These are phyloP conservation scores for Croton setiger DNA, from an alignment of 441 rosid genomes.

Conservation along the genomic window DNA sequence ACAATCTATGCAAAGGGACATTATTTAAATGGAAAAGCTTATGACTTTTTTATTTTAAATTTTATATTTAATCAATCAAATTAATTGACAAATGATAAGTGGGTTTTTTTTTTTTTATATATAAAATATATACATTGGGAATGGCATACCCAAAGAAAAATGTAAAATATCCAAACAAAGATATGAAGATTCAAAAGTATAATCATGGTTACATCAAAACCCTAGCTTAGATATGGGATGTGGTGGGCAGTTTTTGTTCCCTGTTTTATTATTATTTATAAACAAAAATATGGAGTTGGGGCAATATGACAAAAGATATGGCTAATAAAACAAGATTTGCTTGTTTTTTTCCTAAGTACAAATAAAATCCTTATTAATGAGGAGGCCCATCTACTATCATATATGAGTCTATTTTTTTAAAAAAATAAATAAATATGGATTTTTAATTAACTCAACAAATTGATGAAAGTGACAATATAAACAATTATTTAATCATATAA, in stretches of 20 bases:
- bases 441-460: no score
- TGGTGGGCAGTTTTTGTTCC: not conserved
- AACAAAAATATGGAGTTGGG: not conserved
- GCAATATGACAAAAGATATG: not conserved
- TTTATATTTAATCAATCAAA: slow-evolving; percentile 8
- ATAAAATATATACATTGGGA: not conserved
- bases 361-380: not conserved
- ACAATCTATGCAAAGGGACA: not conserved
- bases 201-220: not conserved
- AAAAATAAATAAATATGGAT: no score
- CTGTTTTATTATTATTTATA: not conserved
- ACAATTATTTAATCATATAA: not conserved
- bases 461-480: no score
- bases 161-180: not conserved
- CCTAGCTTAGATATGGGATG: not conserved
- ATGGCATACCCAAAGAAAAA: not conserved
- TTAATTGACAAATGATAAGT: slow-evolving; percentile 15
- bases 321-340: slow-evolving; percentile 2
- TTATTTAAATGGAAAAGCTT: no score
- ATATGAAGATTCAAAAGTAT: not conserved
- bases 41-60: no score
- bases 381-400: no score
- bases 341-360: not conserved
- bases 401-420: no score
- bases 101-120: no score